Conservation (phyloP, 176 grass and related monocot genomes). For the Musa acuminata region DNA sequence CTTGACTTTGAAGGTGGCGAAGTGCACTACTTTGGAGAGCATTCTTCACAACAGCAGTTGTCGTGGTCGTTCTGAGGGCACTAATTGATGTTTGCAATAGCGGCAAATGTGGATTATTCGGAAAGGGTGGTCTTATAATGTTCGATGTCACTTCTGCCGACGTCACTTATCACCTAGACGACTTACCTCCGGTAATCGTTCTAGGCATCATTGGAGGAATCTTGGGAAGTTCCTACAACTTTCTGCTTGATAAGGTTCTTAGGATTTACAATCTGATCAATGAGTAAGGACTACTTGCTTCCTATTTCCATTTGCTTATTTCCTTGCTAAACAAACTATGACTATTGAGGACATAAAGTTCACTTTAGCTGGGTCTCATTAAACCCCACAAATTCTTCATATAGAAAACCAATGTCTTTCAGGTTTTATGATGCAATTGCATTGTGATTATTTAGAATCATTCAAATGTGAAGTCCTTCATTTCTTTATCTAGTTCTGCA, state of each 20-base stretch:
- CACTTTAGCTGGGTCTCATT: too few relatives aligned
- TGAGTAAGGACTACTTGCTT: slow-evolving; percentile 40
- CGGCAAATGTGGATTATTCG: slow-evolving; percentile 82
- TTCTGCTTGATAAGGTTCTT: slow-evolving; percentile 65
- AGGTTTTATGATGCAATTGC: neutral
- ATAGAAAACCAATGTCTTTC: too few relatives aligned
- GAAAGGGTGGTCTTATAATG: slow-evolving; percentile 97
- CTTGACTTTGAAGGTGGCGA: slow-evolving; percentile 64
- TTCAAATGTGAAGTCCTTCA: neutral
- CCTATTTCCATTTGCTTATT: slow-evolving; percentile 14
- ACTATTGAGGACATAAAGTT: neutral
- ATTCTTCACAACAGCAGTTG: slow-evolving; percentile 89
- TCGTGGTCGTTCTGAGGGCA: slow-evolving; percentile 66
- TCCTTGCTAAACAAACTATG: neutral
- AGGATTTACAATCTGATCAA: slow-evolving; percentile 68
- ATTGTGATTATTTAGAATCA: neutral
- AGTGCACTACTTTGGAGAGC: slow-evolving; percentile 86
- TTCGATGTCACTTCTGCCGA: slow-evolving; percentile 75
- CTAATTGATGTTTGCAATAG: slow-evolving; percentile 79
- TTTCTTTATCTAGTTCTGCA: too few relatives aligned
- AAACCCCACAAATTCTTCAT: neutral
- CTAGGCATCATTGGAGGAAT: slow-evolving; percentile 75
- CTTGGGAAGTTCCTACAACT: slow-evolving; percentile 81
- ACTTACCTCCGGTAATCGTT: slow-evolving; percentile 61
- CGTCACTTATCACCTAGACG: slow-evolving; percentile 46